phyloP scores from a whole-genome alignment of 768 basidiomycete genomes.

The Kondoa malvinella region DNA sequence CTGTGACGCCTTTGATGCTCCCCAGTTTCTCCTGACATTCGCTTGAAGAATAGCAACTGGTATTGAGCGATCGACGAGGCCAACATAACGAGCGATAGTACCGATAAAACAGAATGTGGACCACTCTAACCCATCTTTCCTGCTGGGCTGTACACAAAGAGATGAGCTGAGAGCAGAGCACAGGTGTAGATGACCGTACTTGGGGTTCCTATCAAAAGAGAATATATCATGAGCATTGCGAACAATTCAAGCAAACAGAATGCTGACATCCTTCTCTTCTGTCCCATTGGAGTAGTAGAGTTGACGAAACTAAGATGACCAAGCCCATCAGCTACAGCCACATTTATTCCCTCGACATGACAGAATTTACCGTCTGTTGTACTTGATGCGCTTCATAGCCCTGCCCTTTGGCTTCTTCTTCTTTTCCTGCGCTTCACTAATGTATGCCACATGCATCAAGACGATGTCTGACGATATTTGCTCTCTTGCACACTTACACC shows the following conservation, averaged over 20 bases:
- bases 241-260: background rate
- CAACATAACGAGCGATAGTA: no score
- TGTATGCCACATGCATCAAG: no score
- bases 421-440: conserved; percentile 96
- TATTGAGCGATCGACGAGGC: no score
- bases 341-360: background rate
- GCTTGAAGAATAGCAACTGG: no score
- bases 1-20: no score
- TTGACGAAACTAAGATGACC: background rate
- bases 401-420: conserved; percentile 95
- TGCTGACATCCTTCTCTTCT: conserved; percentile 1
- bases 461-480: no score
- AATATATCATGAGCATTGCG: background rate
- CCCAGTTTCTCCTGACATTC: no score
- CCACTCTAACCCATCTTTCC: background rate
- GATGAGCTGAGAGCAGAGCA: no score
- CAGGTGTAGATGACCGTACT: background rate
- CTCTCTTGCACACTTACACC: no score
- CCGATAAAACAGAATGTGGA: no score
- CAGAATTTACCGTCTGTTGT: conserved; percentile 50
- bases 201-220: background rate
- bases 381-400: conserved; percentile 87
- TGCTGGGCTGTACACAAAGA: background rate
- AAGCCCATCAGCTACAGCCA: background rate
- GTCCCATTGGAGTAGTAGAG: conserved; percentile 1